Conservation (phyloP, 2,329 filamentous ascomycete species). For the Beauveria rudraprayagi region DNA sequence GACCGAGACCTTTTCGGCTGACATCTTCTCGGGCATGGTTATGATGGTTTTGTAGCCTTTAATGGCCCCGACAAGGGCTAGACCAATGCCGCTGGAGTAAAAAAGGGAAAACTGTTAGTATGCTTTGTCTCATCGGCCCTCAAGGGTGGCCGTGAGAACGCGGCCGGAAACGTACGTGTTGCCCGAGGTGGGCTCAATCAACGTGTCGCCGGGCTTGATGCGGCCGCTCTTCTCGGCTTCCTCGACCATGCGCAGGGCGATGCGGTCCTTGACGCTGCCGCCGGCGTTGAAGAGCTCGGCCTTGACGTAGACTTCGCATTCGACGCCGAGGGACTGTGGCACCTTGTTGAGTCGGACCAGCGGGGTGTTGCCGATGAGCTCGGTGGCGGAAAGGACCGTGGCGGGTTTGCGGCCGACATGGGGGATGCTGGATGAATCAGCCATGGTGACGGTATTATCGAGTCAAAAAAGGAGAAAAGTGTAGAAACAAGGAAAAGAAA, state of each 20-base stretch:
- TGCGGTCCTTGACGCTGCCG: conserved; percentile 89
- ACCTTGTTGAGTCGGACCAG: conserved; percentile 90
- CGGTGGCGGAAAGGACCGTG: conserved; percentile 56
- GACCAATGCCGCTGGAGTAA: conserved; percentile 63
- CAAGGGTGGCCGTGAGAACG: neutral
- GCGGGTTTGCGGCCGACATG: conserved; percentile 25
- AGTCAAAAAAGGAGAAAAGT: neutral
- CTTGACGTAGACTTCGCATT: conserved; percentile 84
- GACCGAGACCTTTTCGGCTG: conserved; percentile 92
- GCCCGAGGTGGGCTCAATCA: conserved; percentile 96
- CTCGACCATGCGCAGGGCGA: conserved; percentile 95
- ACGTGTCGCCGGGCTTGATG: conserved; percentile 92
- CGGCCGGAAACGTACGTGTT: conserved; percentile 57
- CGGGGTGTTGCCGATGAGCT: conserved; percentile 94
- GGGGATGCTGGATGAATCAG: conserved; percentile 18
- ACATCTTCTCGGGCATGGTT: conserved; percentile 99
- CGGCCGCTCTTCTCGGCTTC: conserved; percentile 84
- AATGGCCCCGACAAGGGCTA: conserved; percentile 87
- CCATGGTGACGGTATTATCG: neutral
- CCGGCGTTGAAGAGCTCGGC: conserved; percentile 91
- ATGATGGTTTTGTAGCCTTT: conserved; percentile 99
- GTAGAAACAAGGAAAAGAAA: neutral
- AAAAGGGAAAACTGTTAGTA: neutral
- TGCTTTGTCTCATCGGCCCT: neutral
- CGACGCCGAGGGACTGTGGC: conserved; percentile 81